Percentiles rank a stretch among this genome's conserved stretches.
Evolutionary conservation across 2,329 filamentous ascomycete genomes (phyloP).

Genomic region (Aspergillus tubingensis): DNA sequence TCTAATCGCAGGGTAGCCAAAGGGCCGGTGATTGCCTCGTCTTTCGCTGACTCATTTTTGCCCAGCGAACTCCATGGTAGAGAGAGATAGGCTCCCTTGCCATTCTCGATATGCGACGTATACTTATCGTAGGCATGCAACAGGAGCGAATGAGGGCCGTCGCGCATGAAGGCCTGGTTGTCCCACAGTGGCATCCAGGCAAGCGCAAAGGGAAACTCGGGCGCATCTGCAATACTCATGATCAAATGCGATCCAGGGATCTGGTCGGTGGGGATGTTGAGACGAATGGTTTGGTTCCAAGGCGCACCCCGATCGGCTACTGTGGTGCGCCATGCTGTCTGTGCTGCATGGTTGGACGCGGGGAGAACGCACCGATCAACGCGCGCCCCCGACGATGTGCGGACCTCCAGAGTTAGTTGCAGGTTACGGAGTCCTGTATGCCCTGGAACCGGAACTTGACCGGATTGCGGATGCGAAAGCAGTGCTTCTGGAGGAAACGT

Average conservation of each 20-base stretch:
- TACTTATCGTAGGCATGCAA: slow-evolving; percentile 91
- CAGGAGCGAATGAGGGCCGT: slow-evolving; percentile 77
- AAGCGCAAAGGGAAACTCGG: slow-evolving; percentile 84
- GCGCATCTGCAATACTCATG: slow-evolving; percentile 84
- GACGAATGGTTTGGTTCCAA: slow-evolving; percentile 86
- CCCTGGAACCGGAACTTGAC: slow-evolving; percentile 73
- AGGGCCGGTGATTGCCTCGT: slow-evolving; percentile 72
- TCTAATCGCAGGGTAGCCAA: slow-evolving; percentile 77
- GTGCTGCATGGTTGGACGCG: slow-evolving; percentile 74
- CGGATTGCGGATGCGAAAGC: slow-evolving; percentile 71
- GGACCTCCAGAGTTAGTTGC: slow-evolving; percentile 86
- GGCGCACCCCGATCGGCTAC: slow-evolving; percentile 74
- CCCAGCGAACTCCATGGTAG: slow-evolving; percentile 75
- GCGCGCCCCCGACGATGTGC: slow-evolving; percentile 73
- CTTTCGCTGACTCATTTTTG: slow-evolving; percentile 67
- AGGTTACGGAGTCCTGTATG: slow-evolving; percentile 70
- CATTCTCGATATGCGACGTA: slow-evolving; percentile 70
- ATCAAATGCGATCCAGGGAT: slow-evolving; percentile 83
- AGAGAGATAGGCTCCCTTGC: slow-evolving; percentile 82
- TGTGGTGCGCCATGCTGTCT: slow-evolving; percentile 87
- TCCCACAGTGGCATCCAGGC: slow-evolving; percentile 95
- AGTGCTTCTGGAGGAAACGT: slow-evolving; percentile 69
- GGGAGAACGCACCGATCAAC: slow-evolving; percentile 87
- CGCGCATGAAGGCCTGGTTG: slow-evolving; percentile 81
- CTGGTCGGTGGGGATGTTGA: slow-evolving; percentile 76